Base-by-base conservation (phyloP, 495 filamentous ascomycete species). In the Daldinia caldariorum region DNA sequence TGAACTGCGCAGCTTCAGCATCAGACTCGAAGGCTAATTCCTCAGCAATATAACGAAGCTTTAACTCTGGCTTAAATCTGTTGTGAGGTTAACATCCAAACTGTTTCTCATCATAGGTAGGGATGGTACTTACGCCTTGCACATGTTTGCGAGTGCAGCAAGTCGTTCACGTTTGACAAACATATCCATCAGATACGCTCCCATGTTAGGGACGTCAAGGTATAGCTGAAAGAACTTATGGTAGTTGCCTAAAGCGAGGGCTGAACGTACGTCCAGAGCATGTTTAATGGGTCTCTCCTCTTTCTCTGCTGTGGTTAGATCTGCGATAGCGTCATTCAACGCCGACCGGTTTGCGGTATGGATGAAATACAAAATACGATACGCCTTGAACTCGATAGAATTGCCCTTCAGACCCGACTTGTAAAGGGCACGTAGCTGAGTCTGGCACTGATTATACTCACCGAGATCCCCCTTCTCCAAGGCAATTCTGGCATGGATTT, bases 361-460 rank as follows among this genome's bases (percentile, higher is more conserved):
- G 84, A 99, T 92, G 85, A 95, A 97, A 88, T 99, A 99, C 78
- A 99, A 88, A 81, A 99, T 98, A 88, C 96, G 96, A 89, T 99
- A 99, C 65, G 94, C 96, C 87, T 94, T 93, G 83, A 99, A 99
- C 80, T 99, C 95, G 77, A 90, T 90, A 61, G 94, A 88, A 82
- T 97, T 92, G 66, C 96, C 96, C 76, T 91, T 92, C 67, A 97
- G 83, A 69, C 91, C 89, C 80, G 91, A 87, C 78, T 86, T 85
- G 79, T 99, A 97, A 72, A 99, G 84, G 62, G 90, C 92, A 76
- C 92, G 91, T 75, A 99, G 87, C 83, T 98, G 95, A 66, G 95
- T 97, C 84, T 98, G 96, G 80, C 95, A 99, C 87, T 99, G 95
- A 85, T 99, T 99, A 93, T 98, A 99, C 95, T 99, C 95, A 99